Percentiles rank a stretch among this genome's conserved stretches.
Evolutionary conservation across 345 rosid species (phyloP).

Genomic region (Dovyalis caffra): DNA sequence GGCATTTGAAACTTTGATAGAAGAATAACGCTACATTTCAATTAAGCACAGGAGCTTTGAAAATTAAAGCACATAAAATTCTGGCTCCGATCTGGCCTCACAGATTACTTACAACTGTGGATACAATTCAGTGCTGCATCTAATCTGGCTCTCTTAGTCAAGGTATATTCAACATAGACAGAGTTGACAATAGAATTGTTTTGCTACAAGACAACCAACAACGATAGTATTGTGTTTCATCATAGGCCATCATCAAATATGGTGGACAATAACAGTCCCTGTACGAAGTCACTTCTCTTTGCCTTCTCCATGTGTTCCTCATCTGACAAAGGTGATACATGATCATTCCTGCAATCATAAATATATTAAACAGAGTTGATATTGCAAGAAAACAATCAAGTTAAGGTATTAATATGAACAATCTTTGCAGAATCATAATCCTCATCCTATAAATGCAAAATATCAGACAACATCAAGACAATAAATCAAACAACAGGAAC

Average conservation of each 20-base stretch:
- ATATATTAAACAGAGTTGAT: neutral
- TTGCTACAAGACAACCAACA: slow-evolving; percentile 4
- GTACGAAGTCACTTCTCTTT: slow-evolving; percentile 61
- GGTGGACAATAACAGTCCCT: slow-evolving; percentile 59
- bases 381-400: neutral
- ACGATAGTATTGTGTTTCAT: neutral
- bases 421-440: neutral
- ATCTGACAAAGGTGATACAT: slow-evolving; percentile 40
- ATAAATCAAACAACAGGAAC: neutral
- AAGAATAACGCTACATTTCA: neutral
- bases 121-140: slow-evolving; percentile 12
- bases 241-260: slow-evolving; percentile 46
- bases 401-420: neutral
- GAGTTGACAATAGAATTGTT: neutral
- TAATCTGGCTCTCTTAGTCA: slow-evolving; percentile 7
- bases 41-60: neutral
- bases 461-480: neutral
- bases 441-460: neutral
- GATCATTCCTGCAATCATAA: slow-evolving; percentile 31
- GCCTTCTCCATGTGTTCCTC: slow-evolving; percentile 57
- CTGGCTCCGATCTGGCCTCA: slow-evolving; percentile 4
- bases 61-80: neutral
- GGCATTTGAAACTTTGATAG: neutral
- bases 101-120: neutral
- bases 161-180: neutral